A percentile compares a stretch with the other conserved stretches of the same genome.
Evolutionary conservation across 306 rosid genomes (phyloP).

Genomic region (Senna siamea): DNA sequence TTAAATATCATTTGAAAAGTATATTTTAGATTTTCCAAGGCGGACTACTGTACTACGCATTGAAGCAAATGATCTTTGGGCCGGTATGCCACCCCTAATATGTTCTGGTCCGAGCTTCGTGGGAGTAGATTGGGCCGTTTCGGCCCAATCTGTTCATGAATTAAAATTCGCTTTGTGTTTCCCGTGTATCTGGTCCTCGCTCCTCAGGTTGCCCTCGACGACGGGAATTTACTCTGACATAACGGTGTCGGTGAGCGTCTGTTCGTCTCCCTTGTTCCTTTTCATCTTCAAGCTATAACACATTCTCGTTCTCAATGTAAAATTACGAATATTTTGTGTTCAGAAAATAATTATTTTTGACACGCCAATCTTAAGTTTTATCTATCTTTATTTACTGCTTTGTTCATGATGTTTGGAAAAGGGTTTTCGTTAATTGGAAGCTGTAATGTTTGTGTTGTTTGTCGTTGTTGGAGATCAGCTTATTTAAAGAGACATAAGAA

Average conservation of each 20-base stretch:
- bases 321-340: too few species aligned
- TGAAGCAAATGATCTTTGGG: neutral
- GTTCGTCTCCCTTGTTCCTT: neutral
- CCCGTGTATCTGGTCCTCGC: too few species aligned
- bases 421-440: neutral
- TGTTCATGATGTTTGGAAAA: neutral
- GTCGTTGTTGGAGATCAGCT: neutral
- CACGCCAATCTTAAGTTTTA: neutral
- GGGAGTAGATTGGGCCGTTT: neutral
- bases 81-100: neutral
- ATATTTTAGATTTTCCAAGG: too few species aligned
- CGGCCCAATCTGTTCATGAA: neutral
- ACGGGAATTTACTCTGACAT: neutral
- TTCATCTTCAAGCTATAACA: neutral
- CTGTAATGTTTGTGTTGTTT: neutral
- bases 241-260: neutral
- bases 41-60: too few species aligned
- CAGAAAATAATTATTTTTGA: neutral
- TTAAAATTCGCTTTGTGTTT: neutral
- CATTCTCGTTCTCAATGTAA: neutral
- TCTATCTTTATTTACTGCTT: neutral
- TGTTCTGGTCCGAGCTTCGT: too few species aligned
- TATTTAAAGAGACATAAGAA: neutral
- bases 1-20: too few species aligned
- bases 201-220: neutral